Evolutionary conservation across 164 flowering plant species (phyloP).

Genomic region (Vitis cinerea): DNA sequence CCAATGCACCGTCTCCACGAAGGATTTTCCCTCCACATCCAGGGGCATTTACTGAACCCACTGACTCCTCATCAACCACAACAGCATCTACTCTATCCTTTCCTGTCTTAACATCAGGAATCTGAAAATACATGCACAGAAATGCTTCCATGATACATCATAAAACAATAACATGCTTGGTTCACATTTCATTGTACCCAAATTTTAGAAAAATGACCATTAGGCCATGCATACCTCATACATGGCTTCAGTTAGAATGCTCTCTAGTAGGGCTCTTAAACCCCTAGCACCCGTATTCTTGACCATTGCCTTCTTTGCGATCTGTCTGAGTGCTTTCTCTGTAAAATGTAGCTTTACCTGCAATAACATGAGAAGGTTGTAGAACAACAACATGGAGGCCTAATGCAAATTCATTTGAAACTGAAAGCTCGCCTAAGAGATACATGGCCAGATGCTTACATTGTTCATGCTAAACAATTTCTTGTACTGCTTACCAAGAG

Average conservation of each 20-base stretch:
- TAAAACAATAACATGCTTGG: too few relatives aligned
- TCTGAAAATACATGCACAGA: slow-evolving; percentile 35
- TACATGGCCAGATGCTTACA: slow-evolving; percentile 44
- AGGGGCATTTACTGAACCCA: slow-evolving; percentile 48
- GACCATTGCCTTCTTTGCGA: slow-evolving; percentile 83
- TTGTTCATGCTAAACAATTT: slow-evolving; percentile 91
- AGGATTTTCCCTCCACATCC: slow-evolving; percentile 89
- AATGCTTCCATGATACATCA: background rate
- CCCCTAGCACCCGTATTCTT: slow-evolving; percentile 99
- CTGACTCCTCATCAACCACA: slow-evolving; percentile 83
- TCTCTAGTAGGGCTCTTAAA: slow-evolving; percentile 81
- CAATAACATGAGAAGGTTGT: slow-evolving; percentile 7
- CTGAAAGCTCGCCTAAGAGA: background rate
- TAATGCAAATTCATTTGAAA: background rate
- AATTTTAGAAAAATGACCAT: background rate
- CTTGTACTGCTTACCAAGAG: slow-evolving; percentile 96
- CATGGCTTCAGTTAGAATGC: slow-evolving; percentile 91
- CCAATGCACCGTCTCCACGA: slow-evolving; percentile 85
- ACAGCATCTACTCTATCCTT: slow-evolving; percentile 83
- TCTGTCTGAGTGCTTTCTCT: slow-evolving; percentile 69
- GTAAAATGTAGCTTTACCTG: slow-evolving; percentile 94
- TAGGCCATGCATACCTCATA: slow-evolving; percentile 66
- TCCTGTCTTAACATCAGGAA: slow-evolving; percentile 83
- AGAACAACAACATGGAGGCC: background rate
- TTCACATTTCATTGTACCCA: too few relatives aligned